Percentiles rank a stretch among this genome's conserved stretches.
These are phyloP conservation scores for Gossypium turneri DNA, from an alignment of 345 rosid species.

Conservation along the genomic window DNA sequence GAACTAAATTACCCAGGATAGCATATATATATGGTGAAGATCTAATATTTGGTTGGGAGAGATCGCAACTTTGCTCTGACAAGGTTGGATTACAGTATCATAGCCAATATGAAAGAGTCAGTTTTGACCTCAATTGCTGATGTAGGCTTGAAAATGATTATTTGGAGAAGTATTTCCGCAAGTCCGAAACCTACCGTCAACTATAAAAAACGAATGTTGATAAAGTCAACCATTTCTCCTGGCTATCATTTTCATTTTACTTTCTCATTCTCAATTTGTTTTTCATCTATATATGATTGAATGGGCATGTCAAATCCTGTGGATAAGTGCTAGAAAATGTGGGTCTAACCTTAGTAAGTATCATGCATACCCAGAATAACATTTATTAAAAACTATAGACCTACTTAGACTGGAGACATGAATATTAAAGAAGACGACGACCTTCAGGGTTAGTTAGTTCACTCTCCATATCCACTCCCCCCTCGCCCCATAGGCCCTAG, in stretches of 20 bases:
- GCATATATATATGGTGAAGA: too few species aligned
- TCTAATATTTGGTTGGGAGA: too few species aligned
- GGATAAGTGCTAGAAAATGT: neutral
- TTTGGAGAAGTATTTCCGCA: too few species aligned
- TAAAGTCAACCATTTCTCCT: neutral
- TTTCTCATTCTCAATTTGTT: neutral
- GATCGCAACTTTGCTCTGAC: too few species aligned
- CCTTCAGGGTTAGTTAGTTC: neutral
- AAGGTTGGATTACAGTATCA: too few species aligned
- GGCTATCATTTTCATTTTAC: neutral
- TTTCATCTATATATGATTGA: neutral
- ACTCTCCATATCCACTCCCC: neutral
- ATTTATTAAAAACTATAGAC: neutral
- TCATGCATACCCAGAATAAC: neutral
- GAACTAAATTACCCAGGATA: too few species aligned
- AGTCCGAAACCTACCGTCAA: too few species aligned
- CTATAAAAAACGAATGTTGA: neutral
- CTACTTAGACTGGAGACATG: neutral
- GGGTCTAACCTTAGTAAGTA: neutral
- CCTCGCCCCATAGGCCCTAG: neutral
- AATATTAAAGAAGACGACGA: neutral
- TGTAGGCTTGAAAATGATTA: too few species aligned
- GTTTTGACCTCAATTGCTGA: too few species aligned
- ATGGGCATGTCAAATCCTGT: neutral
- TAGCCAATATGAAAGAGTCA: too few species aligned